phyloP scores from a whole-genome alignment of 306 rosid genomes.

The Vigna radiata region DNA sequence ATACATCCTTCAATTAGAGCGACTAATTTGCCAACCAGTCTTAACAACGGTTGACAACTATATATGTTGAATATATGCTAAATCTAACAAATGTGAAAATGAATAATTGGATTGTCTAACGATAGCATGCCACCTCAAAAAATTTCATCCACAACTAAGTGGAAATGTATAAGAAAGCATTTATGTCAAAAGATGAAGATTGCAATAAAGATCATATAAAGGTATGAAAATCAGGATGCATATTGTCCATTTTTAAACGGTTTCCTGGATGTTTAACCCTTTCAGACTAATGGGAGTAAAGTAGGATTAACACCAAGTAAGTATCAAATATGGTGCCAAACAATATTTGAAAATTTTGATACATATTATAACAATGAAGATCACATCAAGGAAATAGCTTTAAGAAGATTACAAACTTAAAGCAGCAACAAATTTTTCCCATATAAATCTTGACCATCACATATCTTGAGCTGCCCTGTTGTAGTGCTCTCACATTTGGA shows the following conservation, averaged over 20 bases:
- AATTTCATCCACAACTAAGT: neutral
- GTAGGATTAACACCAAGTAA: neutral
- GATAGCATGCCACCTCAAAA: neutral
- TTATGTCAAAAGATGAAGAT: neutral
- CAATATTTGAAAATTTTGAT: neutral
- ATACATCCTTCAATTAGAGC: neutral
- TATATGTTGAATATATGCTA: neutral
- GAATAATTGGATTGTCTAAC: neutral
- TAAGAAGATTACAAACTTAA: neutral
- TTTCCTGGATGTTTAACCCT: neutral
- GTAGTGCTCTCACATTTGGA: neutral
- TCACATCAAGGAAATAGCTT: neutral
- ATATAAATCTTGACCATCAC: neutral
- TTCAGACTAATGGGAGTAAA: neutral
- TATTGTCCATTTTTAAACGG: neutral
- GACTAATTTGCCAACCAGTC: neutral
- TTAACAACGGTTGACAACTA: neutral
- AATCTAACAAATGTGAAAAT: constrained; percentile 4
- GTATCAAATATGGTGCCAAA: neutral
- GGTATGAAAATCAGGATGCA: neutral
- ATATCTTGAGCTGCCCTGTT: constrained; percentile 1
- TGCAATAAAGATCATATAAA: neutral
- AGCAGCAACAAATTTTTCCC: neutral
- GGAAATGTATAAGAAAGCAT: neutral
- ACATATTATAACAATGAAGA: neutral